Evolutionary conservation across 176 grass and related monocot genomes (phyloP), one percentile per base, ranked within the genome.

Genomic region (Tillandsia leiboldiana): DNA sequence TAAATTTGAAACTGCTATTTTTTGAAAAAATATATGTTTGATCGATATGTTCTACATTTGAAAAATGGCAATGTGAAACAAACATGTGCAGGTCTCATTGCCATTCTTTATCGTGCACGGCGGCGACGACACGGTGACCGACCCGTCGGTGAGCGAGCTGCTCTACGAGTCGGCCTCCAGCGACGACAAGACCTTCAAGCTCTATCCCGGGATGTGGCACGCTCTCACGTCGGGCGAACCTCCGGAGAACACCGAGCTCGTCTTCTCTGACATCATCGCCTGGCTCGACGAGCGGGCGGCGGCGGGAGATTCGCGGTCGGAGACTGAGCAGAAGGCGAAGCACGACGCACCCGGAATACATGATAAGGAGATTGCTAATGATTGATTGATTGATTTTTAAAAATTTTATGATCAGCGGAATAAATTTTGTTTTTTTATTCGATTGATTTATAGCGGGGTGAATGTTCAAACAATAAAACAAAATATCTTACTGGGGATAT

Each of bases 201-300:
- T 94, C 12, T 89, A 94, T 29, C 80, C 86, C 11, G 86, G 90
- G 14, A 89, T 89, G 86, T 94, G 77, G 90, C 90, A 86, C 58
- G 86, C 80, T 1, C 77, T 89, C 51, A 69, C 48, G 8, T 83
- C 79, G 13, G 73, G 63, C 3, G 90, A 94, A 61, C 22, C 79
- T 12, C 83, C 63, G 15, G 77, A 82, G 8, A 80, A 84, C 3
- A 67, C 64, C 3, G 75, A 86, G 17, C 74, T 72, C 3, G 85
- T 94, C 73, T 94, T 84, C 61, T 67, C 63, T 23, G 90, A 89
- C 64, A 86, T 86, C 29, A 61, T 84, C 62, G 76, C 71, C 15
- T 94, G 86, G 90, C 65, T 89, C 29, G 75, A 82, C 51, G 68
- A 77, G 56, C 77, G 86, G 11, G 59, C 62, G 17, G 8, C 28